A percentile compares a stretch with the other conserved stretches of the same genome.
phyloP scores from a whole-genome alignment of 2,329 filamentous ascomycete species.

The Emmonsiellopsis sp. region DNA sequence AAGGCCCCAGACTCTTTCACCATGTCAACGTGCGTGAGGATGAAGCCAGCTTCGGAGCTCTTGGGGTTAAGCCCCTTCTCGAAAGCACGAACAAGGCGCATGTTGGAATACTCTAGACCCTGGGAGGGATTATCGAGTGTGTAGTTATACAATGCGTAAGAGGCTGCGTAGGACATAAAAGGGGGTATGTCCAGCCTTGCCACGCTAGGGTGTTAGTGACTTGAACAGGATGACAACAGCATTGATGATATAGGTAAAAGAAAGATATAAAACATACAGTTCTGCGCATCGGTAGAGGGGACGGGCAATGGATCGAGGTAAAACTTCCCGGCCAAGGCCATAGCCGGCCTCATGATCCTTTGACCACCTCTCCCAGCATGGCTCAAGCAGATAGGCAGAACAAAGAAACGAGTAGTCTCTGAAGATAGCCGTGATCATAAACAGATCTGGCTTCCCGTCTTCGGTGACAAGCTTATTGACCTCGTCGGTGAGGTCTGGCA shows the following conservation, averaged over 20 bases:
- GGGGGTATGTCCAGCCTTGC: constrained; percentile 65
- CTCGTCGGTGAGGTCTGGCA: constrained; percentile 65
- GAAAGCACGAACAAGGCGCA: constrained; percentile 82
- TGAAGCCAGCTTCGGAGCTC: constrained; percentile 89
- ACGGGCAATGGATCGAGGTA: constrained; percentile 66
- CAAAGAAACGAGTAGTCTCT: constrained; percentile 87
- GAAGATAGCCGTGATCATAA: constrained; percentile 76
- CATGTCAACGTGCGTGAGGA: constrained; percentile 95
- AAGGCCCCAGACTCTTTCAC: constrained; percentile 74
- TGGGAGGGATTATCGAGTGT: constrained; percentile 46
- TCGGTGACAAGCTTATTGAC: constrained; percentile 55
- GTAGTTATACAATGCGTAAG: constrained; percentile 56
- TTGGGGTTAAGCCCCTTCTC: constrained; percentile 77
- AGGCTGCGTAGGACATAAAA: constrained; percentile 76
- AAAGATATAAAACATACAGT: constrained; percentile 53
- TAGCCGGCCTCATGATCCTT: constrained; percentile 56
- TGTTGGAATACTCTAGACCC: constrained; percentile 49
- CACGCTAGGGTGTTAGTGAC: constrained; percentile 5
- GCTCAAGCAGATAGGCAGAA: constrained; percentile 82
- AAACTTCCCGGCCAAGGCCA: constrained; percentile 61
- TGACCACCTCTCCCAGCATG: constrained; percentile 67
- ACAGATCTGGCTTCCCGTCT: constrained; percentile 55
- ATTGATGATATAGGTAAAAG: not conserved
- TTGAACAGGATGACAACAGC: constrained; percentile 13
- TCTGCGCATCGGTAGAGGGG: constrained; percentile 77